Evolutionary conservation across 257 asterid genomes (phyloP).

Genomic region (Solanum appendiculatum): DNA sequence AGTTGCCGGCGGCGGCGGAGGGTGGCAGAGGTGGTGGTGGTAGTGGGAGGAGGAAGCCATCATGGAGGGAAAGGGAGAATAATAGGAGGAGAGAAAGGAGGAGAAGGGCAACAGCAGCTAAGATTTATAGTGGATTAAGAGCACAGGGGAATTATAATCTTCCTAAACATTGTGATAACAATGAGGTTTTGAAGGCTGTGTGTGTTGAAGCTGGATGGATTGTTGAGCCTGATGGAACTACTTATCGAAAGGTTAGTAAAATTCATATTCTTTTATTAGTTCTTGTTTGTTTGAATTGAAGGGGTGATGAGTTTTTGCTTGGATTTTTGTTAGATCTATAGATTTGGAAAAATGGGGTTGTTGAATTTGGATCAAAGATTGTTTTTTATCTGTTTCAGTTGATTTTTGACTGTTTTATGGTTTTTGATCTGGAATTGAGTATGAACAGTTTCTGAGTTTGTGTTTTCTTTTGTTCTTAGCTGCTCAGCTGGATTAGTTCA

Average conservation of each 20-base stretch:
- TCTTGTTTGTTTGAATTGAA: not conserved
- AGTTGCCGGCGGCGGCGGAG: conserved; percentile 28
- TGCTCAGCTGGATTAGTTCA: too few relatives aligned
- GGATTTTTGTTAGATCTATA: conserved; percentile 39
- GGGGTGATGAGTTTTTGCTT: not conserved
- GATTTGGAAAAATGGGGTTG: conserved; percentile 13
- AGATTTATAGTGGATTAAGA: conserved; percentile 77
- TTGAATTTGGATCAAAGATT: conserved; percentile 11
- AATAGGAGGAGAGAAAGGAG: conserved; percentile 94
- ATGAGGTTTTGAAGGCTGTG: conserved; percentile 91
- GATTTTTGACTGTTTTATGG: not conserved
- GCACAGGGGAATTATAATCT: conserved; percentile 93
- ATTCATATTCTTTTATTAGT: not conserved
- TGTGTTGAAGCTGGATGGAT: conserved; percentile 96
- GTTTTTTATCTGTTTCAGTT: not conserved
- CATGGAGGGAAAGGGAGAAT: conserved; percentile 94
- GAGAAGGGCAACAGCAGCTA: conserved; percentile 92
- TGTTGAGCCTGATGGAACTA: conserved; percentile 94
- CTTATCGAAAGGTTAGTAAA: conserved; percentile 69
- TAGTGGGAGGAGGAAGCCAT: conserved; percentile 85
- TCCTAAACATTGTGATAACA: conserved; percentile 91
- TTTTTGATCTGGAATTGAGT: conserved; percentile 5
- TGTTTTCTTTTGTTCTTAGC: too few relatives aligned
- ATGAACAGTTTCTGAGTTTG: too few relatives aligned
- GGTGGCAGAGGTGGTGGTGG: conserved; percentile 17